Base-by-base conservation (phyloP, 2,329 filamentous ascomycete genomes). In the Fusarium napiforme region DNA sequence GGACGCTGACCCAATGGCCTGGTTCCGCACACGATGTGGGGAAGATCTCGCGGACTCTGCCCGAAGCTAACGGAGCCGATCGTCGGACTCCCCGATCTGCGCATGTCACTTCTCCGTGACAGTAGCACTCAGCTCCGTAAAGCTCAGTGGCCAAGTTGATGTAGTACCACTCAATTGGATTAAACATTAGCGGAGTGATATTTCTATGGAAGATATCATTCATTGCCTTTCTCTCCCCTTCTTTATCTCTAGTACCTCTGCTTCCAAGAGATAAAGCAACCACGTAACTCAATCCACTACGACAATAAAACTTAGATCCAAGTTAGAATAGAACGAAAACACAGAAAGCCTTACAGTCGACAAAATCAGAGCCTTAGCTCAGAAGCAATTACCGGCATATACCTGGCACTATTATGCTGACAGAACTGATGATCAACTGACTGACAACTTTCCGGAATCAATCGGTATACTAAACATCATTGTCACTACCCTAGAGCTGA, bases 211-310 rank as follows among this genome's bases (percentile, higher is more conserved):
- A 14, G 4, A 14, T 4, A 9, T 7, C 15, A 16, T 16, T 16
- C 3, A 37, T 10, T 9, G 4, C 9, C 8, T 16, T 23, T 6
- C 0, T 19, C 5, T 36, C 12, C 5, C 30, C 5, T 7, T 19
- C 1, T 23, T 12, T 4, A 19, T 34, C 5, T 9, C 4, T 2
- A 7, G 2, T 1, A 4, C 11, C 16, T 4, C 14, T 5, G 4
- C 0, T 1, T 5, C 4, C 0, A 36, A 18, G 1, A 9, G 3
- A 11, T 7, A 11, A 4, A n/a, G n/a, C n/a, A n/a, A n/a, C 4
- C 3, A 4, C 1, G 4, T 18, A 9, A 7, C 37, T 39, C 37
- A 19, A 5, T 19, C 19, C 36, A 37, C 4, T 1, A 10, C 18
- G 6, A 19, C 8, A 9, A 0, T 6, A 19, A 37, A 7, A 37